phyloP scores from a whole-genome alignment of 2,329 filamentous ascomycete genomes.

The Aspergillus fumigatiaffinis region DNA sequence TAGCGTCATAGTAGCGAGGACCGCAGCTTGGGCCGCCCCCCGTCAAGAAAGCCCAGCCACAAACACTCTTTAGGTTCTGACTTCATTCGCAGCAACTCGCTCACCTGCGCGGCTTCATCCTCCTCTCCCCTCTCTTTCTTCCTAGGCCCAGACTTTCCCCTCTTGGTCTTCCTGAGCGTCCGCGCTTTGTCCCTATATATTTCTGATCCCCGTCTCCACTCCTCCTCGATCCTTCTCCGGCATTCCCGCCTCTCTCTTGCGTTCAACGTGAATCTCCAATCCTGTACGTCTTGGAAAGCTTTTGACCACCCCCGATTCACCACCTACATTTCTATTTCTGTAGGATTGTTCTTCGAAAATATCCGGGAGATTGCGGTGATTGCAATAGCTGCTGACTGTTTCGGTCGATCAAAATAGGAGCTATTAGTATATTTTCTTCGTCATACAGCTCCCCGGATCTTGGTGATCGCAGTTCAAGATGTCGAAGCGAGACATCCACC shows the following conservation, averaged over 20 bases:
- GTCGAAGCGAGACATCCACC: constrained; percentile 27
- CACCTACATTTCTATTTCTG: not conserved
- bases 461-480: constrained; percentile 17
- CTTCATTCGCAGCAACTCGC: constrained; percentile 6
- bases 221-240: not conserved
- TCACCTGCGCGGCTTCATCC: constrained; percentile 3
- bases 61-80: constrained; percentile 2
- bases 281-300: constrained; percentile 5
- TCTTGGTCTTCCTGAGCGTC: constrained; percentile 3
- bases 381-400: not conserved
- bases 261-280: not conserved
- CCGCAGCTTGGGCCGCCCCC: constrained; percentile 4
- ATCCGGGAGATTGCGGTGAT: not conserved
- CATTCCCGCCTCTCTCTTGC: not conserved
- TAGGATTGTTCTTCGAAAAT: not conserved
- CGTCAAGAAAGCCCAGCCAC: constrained; percentile 1
- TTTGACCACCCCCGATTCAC: not conserved
- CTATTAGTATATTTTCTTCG: not conserved
- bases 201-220: constrained; percentile 5
- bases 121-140: constrained; percentile 1
- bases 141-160: constrained; percentile 2
- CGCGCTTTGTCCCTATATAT: constrained; percentile 6
- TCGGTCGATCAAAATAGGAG: not conserved
- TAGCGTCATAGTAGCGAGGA: not conserved
- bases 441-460: not conserved